Evolutionary conservation across 2,329 filamentous ascomycete genomes (phyloP), one percentile per base, ranked within the genome.

Genomic region (Setomelanomma holmii): DNA sequence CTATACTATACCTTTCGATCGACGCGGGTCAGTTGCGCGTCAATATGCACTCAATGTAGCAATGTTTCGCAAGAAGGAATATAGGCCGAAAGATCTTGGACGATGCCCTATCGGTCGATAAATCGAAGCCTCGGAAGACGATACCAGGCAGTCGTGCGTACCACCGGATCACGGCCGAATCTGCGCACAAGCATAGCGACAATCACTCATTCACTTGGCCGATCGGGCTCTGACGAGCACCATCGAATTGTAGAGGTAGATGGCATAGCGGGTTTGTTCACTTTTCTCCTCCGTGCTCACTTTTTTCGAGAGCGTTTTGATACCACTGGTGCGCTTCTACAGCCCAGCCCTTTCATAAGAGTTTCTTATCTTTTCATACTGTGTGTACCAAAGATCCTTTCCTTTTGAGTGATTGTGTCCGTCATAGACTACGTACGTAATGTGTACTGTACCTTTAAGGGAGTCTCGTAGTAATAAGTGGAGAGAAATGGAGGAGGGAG

Each of bases 361-460:
- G 36, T 52, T 43, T 51, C 42, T 39, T 48, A 43, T 34, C 34
- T 33, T 39, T 39, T 46, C 21, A 20, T 33, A 24, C 36, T 24
- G 43, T 46, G 43, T 46, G 43, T 46, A 46, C 34, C 34, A 46
- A 27, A 14, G 22, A 19, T 30, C 24, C 21, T 44, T 41, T 42
- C 43, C 43, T n/a, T 34, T 45, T 35, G 21, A 35, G 24, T 53
- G 43, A 41, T 19, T 36, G 19, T 22, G 49, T 51, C 24, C 36
- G n/a, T 23, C 23, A 30, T 40, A 55, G 43, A 39, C 33, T 39
- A 19, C 34, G 14, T 41, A 24, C 38, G 16, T 55, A 56, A 56
- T 56, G 53, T 52, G 40, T 56, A 52, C 49, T 52, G 30, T 17
- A 21, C 48, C n/a, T 52, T 30, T 43, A 30, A 23, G 49, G 34